Base-by-base conservation (phyloP, 2,329 filamentous ascomycete genomes). In the Xylaria arbuscula region DNA sequence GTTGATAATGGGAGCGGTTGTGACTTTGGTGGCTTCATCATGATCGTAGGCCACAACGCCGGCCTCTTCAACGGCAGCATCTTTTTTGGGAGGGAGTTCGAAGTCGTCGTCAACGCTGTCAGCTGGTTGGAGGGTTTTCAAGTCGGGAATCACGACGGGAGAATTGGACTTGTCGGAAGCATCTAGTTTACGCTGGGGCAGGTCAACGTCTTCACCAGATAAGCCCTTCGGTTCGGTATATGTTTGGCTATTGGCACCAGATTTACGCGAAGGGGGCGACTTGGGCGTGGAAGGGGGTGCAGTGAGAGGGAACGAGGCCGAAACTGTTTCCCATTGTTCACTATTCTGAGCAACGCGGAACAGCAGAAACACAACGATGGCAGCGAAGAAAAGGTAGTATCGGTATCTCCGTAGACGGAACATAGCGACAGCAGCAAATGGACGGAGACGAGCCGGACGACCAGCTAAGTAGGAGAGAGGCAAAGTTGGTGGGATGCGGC, bases 381-480 rank as follows among this genome's bases (percentile, higher is more conserved):
- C 72, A 28, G 76, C 73, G 36, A 74, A 74, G 38, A 77, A 73
- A 47, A 75, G 72, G 57, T 75, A 77, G 62, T 76, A 76, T 48
- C 76, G 75, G 48, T 76, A 77, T 73, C 74, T 74, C 34, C 76
- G 74, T 68, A 77, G 24, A 61, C 73, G 76, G 32, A 75, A 68
- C 76, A 77, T 77, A 48, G 56, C 68, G 63, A 58, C 56, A 55
- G 53, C 62, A 32, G 24, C 32, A 36, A 45, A 34, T 24, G 28
- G 28, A 34, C 15, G 51, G 53, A 40, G 47, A 34, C 34, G 19
- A 53, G 48, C n/a, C n/a, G 45, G 45, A 28, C 24, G 42, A 48
- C 66, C 50, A 48, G 48, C 42, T 54, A 58, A 54, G 19, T n/a
- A 15, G 42, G 28, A 56, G 45, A 32, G 42, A 55, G 17, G 28